Conservation (phyloP, 108 stramenopile genomes). For the Epithemia pelagica region DNA sequence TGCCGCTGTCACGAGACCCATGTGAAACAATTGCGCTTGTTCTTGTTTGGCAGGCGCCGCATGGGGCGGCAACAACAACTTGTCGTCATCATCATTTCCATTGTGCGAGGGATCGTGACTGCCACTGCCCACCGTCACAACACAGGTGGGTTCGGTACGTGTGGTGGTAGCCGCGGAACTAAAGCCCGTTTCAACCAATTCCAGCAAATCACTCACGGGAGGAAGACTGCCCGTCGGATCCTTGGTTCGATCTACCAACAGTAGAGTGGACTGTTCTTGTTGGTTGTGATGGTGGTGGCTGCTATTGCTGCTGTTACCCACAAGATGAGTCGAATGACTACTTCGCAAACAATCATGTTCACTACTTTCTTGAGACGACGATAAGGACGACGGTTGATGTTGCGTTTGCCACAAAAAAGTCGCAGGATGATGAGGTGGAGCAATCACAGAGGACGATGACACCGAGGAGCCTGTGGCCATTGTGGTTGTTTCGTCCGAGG, state of each 20-base stretch:
- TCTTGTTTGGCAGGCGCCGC: not conserved
- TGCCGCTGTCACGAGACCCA: slow-evolving; percentile 9
- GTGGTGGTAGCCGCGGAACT: not conserved
- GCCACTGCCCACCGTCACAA: not conserved
- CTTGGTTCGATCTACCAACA: not conserved
- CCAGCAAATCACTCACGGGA: not conserved
- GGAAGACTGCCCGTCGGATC: not conserved
- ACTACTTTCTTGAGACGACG: not conserved
- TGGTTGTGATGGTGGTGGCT: not conserved
- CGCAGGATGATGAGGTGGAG: too few relatives aligned
- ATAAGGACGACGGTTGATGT: not conserved
- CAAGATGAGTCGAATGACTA: too few relatives aligned
- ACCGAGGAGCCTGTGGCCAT: too few relatives aligned
- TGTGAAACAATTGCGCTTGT: not conserved
- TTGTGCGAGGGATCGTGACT: not conserved
- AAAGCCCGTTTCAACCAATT: not conserved
- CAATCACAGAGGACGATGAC: too few relatives aligned
- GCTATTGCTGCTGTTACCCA: not conserved
- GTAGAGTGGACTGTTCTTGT: not conserved
- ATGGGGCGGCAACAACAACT: too few relatives aligned
- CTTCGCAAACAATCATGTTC: too few relatives aligned
- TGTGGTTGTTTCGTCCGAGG: too few relatives aligned
- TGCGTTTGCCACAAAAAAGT: too few relatives aligned
- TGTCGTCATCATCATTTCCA: not conserved
- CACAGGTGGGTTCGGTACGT: not conserved